Evolutionary conservation across 2,329 filamentous ascomycete genomes (phyloP), one percentile per base, ranked within the genome.

Genomic region (Talaromyces pinophilus): DNA sequence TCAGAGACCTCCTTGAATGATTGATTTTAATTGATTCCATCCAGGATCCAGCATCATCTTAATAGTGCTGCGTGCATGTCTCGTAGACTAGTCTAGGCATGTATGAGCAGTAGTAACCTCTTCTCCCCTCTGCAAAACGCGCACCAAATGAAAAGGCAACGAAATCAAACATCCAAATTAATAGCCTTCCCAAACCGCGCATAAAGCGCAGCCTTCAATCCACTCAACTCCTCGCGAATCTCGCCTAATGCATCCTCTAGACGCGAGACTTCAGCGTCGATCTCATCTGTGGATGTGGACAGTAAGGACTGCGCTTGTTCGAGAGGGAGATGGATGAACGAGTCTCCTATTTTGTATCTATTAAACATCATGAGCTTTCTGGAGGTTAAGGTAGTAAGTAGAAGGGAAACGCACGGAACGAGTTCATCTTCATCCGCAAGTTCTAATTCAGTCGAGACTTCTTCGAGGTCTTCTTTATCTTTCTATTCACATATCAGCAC

Each of bases 401-500:
- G n/a, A 6, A 57, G 17, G 28, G 11, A 59, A 54, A 35, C 46
- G n/a, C 85, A 97, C 91, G 92, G 93, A 25, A 99, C 89, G 74
- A 91, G 88, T 63, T 97, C 93, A 72, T 98, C 94, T 78, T 99
- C 95, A 78, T 98, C 94, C 62, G 92, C 92, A 19, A 99, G 87
- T 81, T 99, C 95, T 57, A 99, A 85, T 78, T 99, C 95, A 63
- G 86, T 92, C 1, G 90, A 90, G 64, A 99, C 86, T 78, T 99
- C 95, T 77, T 98, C 93, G 3, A 98, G 87, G 76, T 98, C 95
- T 80, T 99, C 95, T 82, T 97, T 98, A 79, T 98, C 94, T 83
- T 98, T 98, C 94, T 98, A 71, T 6, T 25, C 10, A 6, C 15
- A n/a, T 2, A 52, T 52, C 25, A 44, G 19, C 6, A 60, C 1